Evolutionary conservation across 1,284 basidiomycete genomes (phyloP).

Genomic region (Taiwanofungus camphoratus): DNA sequence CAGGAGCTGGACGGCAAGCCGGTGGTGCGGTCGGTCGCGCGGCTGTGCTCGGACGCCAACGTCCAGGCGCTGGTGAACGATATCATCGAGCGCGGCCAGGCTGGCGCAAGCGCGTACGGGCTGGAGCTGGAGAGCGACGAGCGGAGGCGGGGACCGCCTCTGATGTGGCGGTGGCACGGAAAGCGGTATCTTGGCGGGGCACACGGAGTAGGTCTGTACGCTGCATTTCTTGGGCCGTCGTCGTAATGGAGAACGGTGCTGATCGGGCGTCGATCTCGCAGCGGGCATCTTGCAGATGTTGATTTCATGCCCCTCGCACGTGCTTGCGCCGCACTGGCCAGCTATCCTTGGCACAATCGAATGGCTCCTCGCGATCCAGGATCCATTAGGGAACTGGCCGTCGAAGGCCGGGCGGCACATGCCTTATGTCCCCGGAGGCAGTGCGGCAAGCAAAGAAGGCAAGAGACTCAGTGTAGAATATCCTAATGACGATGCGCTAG

Average conservation of each 20-base stretch:
- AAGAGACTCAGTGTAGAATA: conserved; percentile 12
- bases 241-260: not conserved
- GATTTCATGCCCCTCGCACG: conserved; percentile 34
- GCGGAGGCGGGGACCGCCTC: conserved; percentile 26
- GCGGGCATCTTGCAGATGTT: conserved; percentile 49
- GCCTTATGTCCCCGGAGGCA: conserved; percentile 15
- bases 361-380: conserved; percentile 43
- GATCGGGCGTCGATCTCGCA: conserved; percentile 14
- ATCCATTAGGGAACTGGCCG: conserved; percentile 46
- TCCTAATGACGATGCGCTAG: conserved; percentile 28
- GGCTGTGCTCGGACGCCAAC: conserved; percentile 17
- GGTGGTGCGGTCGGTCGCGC: conserved; percentile 12
- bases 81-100: conserved; percentile 39
- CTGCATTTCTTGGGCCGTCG: no score
- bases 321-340: conserved; percentile 33
- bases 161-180: conserved; percentile 55
- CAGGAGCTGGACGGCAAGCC: conserved; percentile 10
- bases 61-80: conserved; percentile 33
- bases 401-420: conserved; percentile 32
- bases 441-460: conserved; percentile 7
- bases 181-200: conserved; percentile 50
- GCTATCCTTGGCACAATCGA: conserved; percentile 38
- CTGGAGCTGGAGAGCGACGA: conserved; percentile 18
- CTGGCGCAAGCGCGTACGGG: conserved; percentile 33
- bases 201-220: conserved; percentile 45